phyloP scores from a whole-genome alignment of 345 rosid species.

The Lepidium didymum region DNA sequence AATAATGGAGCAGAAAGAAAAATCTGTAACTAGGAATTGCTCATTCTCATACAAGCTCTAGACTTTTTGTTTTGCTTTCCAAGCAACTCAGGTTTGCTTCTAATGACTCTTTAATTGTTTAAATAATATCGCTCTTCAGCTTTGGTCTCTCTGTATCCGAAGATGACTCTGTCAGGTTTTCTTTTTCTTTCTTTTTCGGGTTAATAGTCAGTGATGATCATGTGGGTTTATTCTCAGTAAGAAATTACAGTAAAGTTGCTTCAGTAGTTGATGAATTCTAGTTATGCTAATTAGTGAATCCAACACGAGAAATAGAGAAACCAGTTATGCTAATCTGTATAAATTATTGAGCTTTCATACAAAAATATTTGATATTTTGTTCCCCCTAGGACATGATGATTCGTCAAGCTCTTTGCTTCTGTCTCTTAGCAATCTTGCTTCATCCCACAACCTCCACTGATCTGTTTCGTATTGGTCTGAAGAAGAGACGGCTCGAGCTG shows the following conservation, averaged over 20 bases:
- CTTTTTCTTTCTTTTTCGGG: too few relatives aligned
- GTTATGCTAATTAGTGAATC: neutral
- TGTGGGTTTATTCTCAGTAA: neutral
- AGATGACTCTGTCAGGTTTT: too few relatives aligned
- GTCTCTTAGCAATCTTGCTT: conserved; percentile 36
- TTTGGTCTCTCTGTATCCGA: neutral
- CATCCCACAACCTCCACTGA: conserved; percentile 45
- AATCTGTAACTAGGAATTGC: neutral
- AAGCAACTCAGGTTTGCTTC: neutral
- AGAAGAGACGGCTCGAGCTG: conserved; percentile 51
- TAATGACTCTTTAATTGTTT: neutral
- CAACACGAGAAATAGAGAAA: too few relatives aligned
- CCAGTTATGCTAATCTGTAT: too few relatives aligned
- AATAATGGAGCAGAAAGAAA: neutral
- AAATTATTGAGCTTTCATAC: too few relatives aligned
- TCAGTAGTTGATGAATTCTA: neutral
- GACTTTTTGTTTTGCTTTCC: neutral
- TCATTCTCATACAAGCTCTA: neutral
- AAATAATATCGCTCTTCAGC: neutral
- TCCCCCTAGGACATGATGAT: neutral
- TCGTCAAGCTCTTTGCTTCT: conserved; percentile 30
- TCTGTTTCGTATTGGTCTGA: conserved; percentile 48
- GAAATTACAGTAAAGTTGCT: neutral
- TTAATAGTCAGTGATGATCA: neutral
- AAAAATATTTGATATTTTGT: too few relatives aligned